These are phyloP conservation scores for Fusarium circinatum DNA, from an alignment of 2,329 filamentous ascomycete species.

Conservation along the genomic window DNA sequence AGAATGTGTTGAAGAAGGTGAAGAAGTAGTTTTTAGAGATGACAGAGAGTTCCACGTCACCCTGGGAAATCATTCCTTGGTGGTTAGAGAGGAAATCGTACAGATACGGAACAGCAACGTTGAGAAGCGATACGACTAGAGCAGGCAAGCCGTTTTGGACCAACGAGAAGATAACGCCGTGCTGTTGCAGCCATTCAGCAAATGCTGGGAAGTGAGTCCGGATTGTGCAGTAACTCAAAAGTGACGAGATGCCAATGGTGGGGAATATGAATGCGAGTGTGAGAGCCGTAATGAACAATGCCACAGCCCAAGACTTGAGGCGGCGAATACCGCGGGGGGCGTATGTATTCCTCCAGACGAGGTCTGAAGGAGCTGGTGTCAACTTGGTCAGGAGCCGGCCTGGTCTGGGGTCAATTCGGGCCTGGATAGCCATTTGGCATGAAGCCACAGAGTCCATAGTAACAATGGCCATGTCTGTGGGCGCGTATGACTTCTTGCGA, in stretches of 20 bases:
- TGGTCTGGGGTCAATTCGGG: slow-evolving; percentile 89
- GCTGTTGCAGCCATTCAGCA: slow-evolving; percentile 71
- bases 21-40: slow-evolving; percentile 99
- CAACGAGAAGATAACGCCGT: slow-evolving; percentile 77
- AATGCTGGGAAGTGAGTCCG: slow-evolving; percentile 76
- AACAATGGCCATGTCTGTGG: slow-evolving; percentile 90
- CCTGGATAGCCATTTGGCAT: slow-evolving; percentile 95
- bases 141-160: slow-evolving; percentile 91
- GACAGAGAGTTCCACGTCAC: slow-evolving; percentile 91
- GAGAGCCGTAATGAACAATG: slow-evolving; percentile 81
- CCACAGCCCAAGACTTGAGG: slow-evolving; percentile 84
- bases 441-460: slow-evolving; percentile 97
- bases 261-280: slow-evolving; percentile 90
- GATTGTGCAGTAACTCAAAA: slow-evolving; percentile 85
- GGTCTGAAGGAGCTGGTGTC: slow-evolving; percentile 87
- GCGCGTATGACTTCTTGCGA: slow-evolving; percentile 78
- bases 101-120: slow-evolving; percentile 88
- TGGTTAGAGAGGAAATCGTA: slow-evolving; percentile 92
- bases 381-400: slow-evolving; percentile 85
- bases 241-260: slow-evolving; percentile 79
- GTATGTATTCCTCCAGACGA: slow-evolving; percentile 97
- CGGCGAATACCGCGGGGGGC: slow-evolving; percentile 78
- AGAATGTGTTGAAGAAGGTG: slow-evolving; percentile 98
- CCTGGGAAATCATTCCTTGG: slow-evolving; percentile 95
- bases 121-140: slow-evolving; percentile 84